A percentile compares a stretch with the other conserved stretches of the same genome.
Evolutionary conservation across 306 rosid species (phyloP).

Genomic region (Quercus wislizeni): DNA sequence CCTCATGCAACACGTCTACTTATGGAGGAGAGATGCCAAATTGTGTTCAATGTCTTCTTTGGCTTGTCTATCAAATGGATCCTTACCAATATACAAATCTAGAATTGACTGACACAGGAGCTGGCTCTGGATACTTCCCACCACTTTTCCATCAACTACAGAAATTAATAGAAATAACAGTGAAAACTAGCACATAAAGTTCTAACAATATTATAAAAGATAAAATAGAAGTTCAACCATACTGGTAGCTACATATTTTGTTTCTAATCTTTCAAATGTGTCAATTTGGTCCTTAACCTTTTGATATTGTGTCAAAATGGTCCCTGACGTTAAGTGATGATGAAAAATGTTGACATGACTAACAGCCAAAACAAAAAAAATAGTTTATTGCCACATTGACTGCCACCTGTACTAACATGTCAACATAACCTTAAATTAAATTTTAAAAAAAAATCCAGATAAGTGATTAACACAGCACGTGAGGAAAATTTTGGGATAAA

Average conservation of each 20-base stretch:
- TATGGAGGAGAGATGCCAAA: conserved; percentile 50
- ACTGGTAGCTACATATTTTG: neutral
- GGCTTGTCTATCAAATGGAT: conserved; percentile 85
- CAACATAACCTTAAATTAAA: too few relatives aligned
- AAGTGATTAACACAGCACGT: too few relatives aligned
- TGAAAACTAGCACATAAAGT: neutral
- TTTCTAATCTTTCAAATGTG: too few relatives aligned
- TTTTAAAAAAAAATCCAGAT: too few relatives aligned
- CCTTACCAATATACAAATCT: conserved; percentile 87
- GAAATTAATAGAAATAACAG: neutral
- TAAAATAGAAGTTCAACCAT: neutral
- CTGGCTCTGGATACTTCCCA: conserved; percentile 88
- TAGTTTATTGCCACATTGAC: too few relatives aligned
- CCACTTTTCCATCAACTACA: conserved; percentile 88
- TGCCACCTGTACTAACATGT: too few relatives aligned
- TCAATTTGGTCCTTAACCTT: too few relatives aligned
- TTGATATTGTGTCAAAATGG: too few relatives aligned
- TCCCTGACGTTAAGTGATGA: too few relatives aligned
- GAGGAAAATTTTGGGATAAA: too few relatives aligned
- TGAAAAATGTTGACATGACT: too few relatives aligned
- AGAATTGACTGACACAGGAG: conserved; percentile 71
- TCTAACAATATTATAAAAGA: neutral
- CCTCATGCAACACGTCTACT: conserved; percentile 17
- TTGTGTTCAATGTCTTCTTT: conserved; percentile 73
- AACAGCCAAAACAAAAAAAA: too few relatives aligned